These are phyloP conservation scores for Dactylellina haptotyla DNA, from an alignment of 2,329 filamentous ascomycete genomes.

Conservation along the genomic window DNA sequence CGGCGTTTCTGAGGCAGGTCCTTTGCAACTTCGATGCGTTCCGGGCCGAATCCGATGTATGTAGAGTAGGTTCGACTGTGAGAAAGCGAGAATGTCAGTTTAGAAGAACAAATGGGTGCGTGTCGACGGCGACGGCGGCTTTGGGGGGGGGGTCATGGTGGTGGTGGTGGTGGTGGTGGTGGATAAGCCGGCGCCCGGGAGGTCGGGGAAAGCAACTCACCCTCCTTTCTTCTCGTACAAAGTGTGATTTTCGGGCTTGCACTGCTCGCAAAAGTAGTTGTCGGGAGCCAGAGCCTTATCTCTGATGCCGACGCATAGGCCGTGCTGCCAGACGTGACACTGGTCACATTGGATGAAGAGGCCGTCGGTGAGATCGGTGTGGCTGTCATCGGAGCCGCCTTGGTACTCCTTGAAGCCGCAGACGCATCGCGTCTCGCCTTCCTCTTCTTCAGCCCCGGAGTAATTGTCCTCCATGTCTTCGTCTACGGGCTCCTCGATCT, in stretches of 20 bases:
- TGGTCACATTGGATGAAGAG: constrained; percentile 98
- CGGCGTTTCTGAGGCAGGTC: constrained; percentile 78
- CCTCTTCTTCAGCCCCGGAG: constrained; percentile 73
- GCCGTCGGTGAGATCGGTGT: constrained; percentile 86
- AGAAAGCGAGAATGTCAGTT: constrained; percentile 42
- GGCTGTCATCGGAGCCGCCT: constrained; percentile 72
- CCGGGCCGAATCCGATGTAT: constrained; percentile 64
- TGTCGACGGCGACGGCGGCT: neutral
- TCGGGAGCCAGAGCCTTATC: constrained; percentile 92
- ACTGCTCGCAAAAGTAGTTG: constrained; percentile 97
- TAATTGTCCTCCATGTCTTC: constrained; percentile 69
- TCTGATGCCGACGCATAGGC: constrained; percentile 95
- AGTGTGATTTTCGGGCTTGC: constrained; percentile 75
- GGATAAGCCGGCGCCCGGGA: neutral
- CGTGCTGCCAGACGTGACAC: constrained; percentile 99
- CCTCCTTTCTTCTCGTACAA: constrained; percentile 82
- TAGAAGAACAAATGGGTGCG: too few relatives aligned
- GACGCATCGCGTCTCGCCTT: constrained; percentile 94
- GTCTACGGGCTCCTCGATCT: constrained; percentile 59
- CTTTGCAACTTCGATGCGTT: constrained; percentile 31
- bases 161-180: neutral
- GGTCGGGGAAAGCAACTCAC: constrained; percentile 68
- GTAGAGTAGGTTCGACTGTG: constrained; percentile 73
- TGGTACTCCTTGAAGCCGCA: constrained; percentile 96
- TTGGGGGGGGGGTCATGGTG: neutral